A percentile compares a stretch with the other conserved stretches of the same genome.
These are phyloP conservation scores for Penicillium sp. DNA, from an alignment of 2,329 filamentous ascomycete genomes.

Conservation along the genomic window DNA sequence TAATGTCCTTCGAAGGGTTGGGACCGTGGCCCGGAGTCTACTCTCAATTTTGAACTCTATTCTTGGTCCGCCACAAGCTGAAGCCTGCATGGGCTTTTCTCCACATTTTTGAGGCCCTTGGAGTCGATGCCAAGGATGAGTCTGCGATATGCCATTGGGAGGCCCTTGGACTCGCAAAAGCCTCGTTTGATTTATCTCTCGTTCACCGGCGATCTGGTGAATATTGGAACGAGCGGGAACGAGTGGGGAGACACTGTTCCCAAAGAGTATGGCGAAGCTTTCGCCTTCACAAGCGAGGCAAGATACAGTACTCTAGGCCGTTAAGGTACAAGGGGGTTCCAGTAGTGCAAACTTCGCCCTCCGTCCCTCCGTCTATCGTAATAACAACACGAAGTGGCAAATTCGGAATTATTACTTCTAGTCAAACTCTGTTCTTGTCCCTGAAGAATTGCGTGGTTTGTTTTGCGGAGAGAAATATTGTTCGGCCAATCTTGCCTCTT, in stretches of 20 bases:
- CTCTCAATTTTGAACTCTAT: background rate
- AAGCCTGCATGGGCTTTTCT: slow-evolving; percentile 7
- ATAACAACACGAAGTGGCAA: background rate
- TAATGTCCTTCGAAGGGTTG: background rate
- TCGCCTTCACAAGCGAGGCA: background rate
- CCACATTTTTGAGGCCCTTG: slow-evolving; percentile 19
- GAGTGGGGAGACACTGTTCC: slow-evolving; percentile 10
- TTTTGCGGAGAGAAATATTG: background rate
- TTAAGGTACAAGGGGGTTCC: background rate
- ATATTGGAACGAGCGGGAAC: slow-evolving; percentile 5
- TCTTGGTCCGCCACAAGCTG: background rate
- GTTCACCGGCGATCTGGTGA: background rate
- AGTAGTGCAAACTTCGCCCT: background rate
- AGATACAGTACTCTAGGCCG: background rate
- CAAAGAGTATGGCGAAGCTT: slow-evolving; percentile 14
- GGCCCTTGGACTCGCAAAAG: background rate
- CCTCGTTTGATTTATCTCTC: background rate
- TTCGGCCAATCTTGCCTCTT: background rate
- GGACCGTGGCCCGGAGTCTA: background rate
- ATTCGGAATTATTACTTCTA: background rate
- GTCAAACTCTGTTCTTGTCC: slow-evolving; percentile 5
- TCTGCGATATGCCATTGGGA: slow-evolving; percentile 9
- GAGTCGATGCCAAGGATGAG: background rate
- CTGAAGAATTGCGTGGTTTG: background rate
- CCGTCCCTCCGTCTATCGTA: background rate